Percentiles rank a stretch among this genome's conserved stretches.
These are phyloP conservation scores for Barnettozyma vustinii DNA, from an alignment of 805 yeast species.

Conservation along the genomic window DNA sequence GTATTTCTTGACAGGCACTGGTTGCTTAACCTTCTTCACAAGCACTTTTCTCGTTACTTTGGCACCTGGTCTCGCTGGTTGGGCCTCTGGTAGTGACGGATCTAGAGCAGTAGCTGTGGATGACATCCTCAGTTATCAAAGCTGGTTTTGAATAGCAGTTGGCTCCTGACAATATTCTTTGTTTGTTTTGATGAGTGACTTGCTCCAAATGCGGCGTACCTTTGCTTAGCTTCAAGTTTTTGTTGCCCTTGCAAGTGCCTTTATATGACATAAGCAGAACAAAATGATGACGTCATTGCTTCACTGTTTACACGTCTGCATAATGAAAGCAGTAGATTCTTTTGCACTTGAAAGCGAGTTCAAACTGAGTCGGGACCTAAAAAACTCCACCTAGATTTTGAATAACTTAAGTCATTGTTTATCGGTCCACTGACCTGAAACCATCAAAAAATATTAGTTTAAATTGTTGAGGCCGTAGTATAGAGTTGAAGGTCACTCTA, in stretches of 20 bases:
- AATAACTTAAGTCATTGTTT: too few species aligned
- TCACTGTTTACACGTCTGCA: too few species aligned
- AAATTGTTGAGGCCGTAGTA: too few species aligned
- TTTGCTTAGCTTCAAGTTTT: slow-evolving; percentile 1
- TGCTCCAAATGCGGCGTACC: background rate
- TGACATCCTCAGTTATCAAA: background rate
- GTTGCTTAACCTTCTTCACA: slow-evolving; percentile 29
- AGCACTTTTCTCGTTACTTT: slow-evolving; percentile 29
- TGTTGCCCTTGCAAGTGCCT: too few species aligned
- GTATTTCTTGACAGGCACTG: slow-evolving; percentile 39
- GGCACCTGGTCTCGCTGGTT: slow-evolving; percentile 15
- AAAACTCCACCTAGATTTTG: too few species aligned
- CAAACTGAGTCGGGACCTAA: too few species aligned
- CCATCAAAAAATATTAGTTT: too few species aligned
- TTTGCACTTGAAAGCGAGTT: too few species aligned
- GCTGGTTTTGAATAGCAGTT: background rate
- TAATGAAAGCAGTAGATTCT: too few species aligned
- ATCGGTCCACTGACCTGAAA: too few species aligned
- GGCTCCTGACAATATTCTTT: background rate
- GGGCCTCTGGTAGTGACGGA: slow-evolving; percentile 8
- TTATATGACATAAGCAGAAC: background rate
- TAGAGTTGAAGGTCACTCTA: too few species aligned
- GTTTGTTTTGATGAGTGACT: background rate
- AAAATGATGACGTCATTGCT: background rate
- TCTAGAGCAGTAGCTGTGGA: slow-evolving; percentile 12